Base-by-base conservation (phyloP, 768 basidiomycete genomes). In the Cyclocybe aegerita region DNA sequence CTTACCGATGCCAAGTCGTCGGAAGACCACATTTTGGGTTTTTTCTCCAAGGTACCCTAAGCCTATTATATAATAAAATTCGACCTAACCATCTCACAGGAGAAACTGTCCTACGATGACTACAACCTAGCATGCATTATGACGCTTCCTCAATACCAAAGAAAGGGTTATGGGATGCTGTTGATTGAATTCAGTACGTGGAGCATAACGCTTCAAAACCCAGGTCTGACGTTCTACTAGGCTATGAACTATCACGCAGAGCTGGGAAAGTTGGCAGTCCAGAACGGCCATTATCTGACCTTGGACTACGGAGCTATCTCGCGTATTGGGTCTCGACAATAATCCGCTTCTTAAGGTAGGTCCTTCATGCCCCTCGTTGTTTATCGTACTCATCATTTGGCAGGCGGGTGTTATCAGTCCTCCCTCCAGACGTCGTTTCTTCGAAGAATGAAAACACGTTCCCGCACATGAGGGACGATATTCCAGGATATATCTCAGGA, bases 51-150 rank as follows among this genome's bases (percentile, higher is more conserved):
- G 71, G 83, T 79, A 11, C 15, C 29, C 3, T 0, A 35, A 29
- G 36, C 10, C 4, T 4, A 33, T 2, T 15, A 16, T 29, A 15
- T 23, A 11, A 29, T 43, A 33, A 48, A 46, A 12, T 17, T 12
- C 39, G 17, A 10, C 40, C 8, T 30, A 30, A 8, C 4, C 9
- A 23, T 9, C 1, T 39, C 39, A 6, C 47, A 95, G 91, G 97
- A 99, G 71, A 98, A 98, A 65, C 65, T 88, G 31, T 96, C 95
- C 1, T 96, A 93, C 56, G 97, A 99, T 59, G 91, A 96, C 59
- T 97, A 95, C 71, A 99, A 99, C 63, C 80, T 99, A 7, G 96
- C 96, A 3, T 95, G 93, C 67, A 99, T 99, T 60, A 86, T 98
- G 58, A 91, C 90, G 6, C 81, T 99, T 37, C 97, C 97, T 1